A percentile compares a stretch with the other conserved stretches of the same genome.
Conservation (phyloP, 192 early-diverging fungal species). For the Backusella circina region DNA sequence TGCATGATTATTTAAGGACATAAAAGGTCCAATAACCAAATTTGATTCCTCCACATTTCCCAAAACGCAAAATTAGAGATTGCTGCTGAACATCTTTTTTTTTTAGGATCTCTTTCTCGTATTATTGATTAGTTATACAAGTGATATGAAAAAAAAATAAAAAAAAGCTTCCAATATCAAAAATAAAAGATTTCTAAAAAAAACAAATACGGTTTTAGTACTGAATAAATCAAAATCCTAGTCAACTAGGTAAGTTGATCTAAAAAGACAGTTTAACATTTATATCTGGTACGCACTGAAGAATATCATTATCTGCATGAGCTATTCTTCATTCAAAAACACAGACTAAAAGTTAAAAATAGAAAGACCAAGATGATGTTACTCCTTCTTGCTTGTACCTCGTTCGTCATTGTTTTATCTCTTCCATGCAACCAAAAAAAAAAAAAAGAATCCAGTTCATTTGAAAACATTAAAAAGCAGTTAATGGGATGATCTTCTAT, state of each 20-base stretch:
- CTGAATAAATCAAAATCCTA: no score
- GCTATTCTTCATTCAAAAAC: not conserved
- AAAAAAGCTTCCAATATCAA: no score
- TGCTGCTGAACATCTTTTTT: not conserved
- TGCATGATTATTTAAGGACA: not conserved
- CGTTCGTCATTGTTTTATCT: not conserved
- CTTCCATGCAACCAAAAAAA: not conserved
- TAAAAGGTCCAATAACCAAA: not conserved
- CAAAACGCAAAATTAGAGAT: not conserved
- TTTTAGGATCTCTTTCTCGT: not conserved
- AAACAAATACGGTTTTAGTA: no score
- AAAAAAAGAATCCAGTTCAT: no score
- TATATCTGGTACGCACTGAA: no score
- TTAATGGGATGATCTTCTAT: not conserved
- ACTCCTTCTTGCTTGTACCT: not conserved
- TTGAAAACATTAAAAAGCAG: no score
- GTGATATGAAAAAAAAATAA: no score
- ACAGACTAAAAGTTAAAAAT: not conserved
- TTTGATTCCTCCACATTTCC: not conserved
- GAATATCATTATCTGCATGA: not conserved
- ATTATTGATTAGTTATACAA: not conserved
- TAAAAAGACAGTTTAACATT: no score
- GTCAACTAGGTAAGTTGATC: no score
- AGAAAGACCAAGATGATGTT: not conserved
- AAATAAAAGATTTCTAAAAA: no score